phyloP scores from a whole-genome alignment of 371 early-diverging fungal genomes.

The Rhizopus sp. region DNA sequence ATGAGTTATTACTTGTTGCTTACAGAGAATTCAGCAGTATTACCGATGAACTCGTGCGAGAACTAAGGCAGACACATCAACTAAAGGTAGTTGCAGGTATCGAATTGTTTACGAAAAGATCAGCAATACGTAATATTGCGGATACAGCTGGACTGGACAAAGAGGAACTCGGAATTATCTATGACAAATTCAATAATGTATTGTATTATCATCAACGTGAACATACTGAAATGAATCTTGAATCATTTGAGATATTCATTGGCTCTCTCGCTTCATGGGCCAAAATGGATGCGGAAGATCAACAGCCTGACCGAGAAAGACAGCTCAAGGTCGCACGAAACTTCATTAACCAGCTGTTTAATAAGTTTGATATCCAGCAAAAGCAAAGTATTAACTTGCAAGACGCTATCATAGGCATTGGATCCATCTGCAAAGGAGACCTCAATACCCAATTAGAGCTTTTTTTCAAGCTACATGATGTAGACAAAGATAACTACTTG shows the following conservation, averaged over 20 bases:
- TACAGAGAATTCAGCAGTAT: slow-evolving; percentile 89
- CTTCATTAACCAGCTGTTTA: slow-evolving; percentile 58
- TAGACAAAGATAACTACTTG: slow-evolving; percentile 70
- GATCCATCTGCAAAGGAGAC: slow-evolving; percentile 78
- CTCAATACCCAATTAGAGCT: slow-evolving; percentile 77
- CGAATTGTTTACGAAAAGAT: slow-evolving; percentile 91
- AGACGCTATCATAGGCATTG: slow-evolving; percentile 79
- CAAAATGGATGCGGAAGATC: slow-evolving; percentile 32
- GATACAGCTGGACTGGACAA: slow-evolving; percentile 78
- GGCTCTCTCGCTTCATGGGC: slow-evolving; percentile 60
- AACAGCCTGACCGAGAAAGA: slow-evolving; percentile 31
- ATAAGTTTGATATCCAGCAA: slow-evolving; percentile 55
- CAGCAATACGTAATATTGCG: slow-evolving; percentile 79
- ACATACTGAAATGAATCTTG: slow-evolving; percentile 60
- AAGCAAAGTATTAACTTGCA: slow-evolving; percentile 66
- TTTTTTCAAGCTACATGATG: slow-evolving; percentile 87
- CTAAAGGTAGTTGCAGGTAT: slow-evolving; percentile 96
- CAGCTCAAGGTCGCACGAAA: slow-evolving; percentile 47
- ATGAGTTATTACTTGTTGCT: slow-evolving; percentile 88
- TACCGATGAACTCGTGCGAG: slow-evolving; percentile 76
- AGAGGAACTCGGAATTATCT: slow-evolving; percentile 82
- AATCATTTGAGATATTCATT: slow-evolving; percentile 66
- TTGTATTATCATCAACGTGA: slow-evolving; percentile 71
- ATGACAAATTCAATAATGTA: slow-evolving; percentile 87
- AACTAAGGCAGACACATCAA: slow-evolving; percentile 86